Base-by-base conservation (phyloP, 257 asterid genomes). In the Vinca minor region DNA sequence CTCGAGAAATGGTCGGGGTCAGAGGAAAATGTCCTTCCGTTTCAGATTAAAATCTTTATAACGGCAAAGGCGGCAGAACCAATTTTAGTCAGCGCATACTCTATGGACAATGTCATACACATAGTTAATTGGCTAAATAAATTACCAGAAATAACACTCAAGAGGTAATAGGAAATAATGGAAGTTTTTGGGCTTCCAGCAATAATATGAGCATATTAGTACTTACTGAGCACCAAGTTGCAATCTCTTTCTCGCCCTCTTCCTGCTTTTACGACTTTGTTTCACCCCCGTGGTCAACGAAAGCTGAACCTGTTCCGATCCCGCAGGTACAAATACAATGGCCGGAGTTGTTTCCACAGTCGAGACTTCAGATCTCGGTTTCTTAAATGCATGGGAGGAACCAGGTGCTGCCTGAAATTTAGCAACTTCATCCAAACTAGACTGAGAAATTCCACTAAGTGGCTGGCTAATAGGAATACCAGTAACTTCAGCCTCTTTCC, bases 251-350 rank as follows among this genome's bases (percentile, higher is more conserved):
- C 75, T 73, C 14, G 68, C 52, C 31, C 60, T 73, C 74, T 59
- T 77, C 74, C 69, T 80, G 62, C 70, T 78, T 61, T 38, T 78
- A 17, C 75, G 69, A 18, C 32, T 72, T 55, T 41, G 63, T 70
- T 69, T 73, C 50, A 57, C 69, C 15, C 56, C 77, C 21, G 67
- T 47, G 14, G 62, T 47, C 39, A 66, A 61, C 36, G 66, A 13
- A 65, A 50, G 71, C 47, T 28, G 58, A 23, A 23, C 8, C 49
- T 44, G 49, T 68, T 39, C 58, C 23, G 76, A 46, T 23, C 67
- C 59, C 23, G 79, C 71, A 66, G 91, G 85, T 60, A 80, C 84
- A 48, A 75, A 84, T 44, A 42, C 69, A 62, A 68, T 69, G 31
- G 74, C 81, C 59, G 73, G 73, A 58, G 68, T 52, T 9, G 45